Evolutionary conservation across 2,329 filamentous ascomycete species (phyloP).

Genomic region (Ophiocordyceps unilateralis): DNA sequence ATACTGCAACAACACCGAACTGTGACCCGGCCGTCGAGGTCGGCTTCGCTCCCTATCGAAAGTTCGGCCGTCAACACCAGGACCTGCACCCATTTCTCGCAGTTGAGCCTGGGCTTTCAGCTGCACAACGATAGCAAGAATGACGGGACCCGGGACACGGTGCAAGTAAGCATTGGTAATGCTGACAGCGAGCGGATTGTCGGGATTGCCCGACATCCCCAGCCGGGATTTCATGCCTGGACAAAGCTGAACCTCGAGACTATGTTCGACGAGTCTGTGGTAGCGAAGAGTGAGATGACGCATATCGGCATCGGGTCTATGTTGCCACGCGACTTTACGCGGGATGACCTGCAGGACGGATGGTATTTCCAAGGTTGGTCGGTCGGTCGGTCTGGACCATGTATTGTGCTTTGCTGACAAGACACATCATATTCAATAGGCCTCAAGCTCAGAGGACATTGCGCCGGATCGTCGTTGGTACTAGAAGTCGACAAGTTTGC

Average conservation of each 20-base stretch:
- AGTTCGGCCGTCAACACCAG: not conserved
- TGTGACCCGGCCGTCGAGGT: not conserved
- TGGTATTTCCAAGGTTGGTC: not conserved
- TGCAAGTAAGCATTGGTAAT: not conserved
- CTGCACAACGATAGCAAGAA: not conserved
- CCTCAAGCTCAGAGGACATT: not conserved
- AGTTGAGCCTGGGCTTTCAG: not conserved
- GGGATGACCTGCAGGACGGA: not conserved
- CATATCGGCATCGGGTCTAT: not conserved
- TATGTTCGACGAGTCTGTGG: not conserved
- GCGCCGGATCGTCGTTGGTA: not conserved
- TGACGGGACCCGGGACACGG: not conserved
- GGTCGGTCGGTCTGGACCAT: not conserved
- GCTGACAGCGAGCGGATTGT: not conserved
- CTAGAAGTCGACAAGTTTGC: not conserved
- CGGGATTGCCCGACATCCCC: not conserved
- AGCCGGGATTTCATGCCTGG: not conserved
- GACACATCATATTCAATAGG: not conserved
- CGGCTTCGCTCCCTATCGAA: not conserved
- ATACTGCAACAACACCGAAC: not conserved
- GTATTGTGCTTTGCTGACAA: not conserved
- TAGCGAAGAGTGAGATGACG: not conserved
- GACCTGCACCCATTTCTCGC: not conserved
- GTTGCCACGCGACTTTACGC: not conserved
- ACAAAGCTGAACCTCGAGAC: not conserved